Base-by-base conservation (phyloP, 805 yeast genomes). In the Saturnispora serradocipensis region DNA sequence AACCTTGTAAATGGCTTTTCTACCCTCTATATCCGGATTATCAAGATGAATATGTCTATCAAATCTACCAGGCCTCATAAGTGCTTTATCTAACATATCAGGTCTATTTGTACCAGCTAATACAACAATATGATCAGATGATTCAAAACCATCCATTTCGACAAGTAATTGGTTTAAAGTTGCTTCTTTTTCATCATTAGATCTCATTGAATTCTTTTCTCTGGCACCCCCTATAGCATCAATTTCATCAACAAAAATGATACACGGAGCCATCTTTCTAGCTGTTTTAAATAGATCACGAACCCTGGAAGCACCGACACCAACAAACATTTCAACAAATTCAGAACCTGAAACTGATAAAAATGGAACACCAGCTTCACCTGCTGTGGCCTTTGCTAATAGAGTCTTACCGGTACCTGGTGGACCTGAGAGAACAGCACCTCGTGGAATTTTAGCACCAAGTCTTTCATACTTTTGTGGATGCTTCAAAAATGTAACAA, bases 401-500 rank as follows among this genome's bases (percentile, higher is more conserved):
- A 93, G 73, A 1, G 99, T 93, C 67, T 93, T 93, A 81, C 99
- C 99, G 9, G 99, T 93, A 73, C 99, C 99, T 48, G 99, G 99
- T 16, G 99, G 96, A 46, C 99, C 99, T 1, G 96, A 86, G 52
- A 93, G 72, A 54, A 93, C 88, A 9, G 99, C 99, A 60, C 99
- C 99, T 65, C 98, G 81, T 46, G 99, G 99, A 58, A 93, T 93
- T 67, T 89, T 88, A 39, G 98, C 99, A 39, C 99, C 99, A 53
- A 93, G 74, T 54, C 81, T 80, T 67, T 90, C 97, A 68, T 90
- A 93, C 65, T 89, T 88, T 51, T 76, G 74, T 9, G 99, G 99
- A 58, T 88, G 80, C 66, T 91, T 86, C 68, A 93, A 78, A 66
- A 95, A 93, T 59, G 84, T 81, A 49, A 93, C 99, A 74, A 93